Conservation (phyloP, 345 rosid species). For the Odontarrhena argentea region DNA sequence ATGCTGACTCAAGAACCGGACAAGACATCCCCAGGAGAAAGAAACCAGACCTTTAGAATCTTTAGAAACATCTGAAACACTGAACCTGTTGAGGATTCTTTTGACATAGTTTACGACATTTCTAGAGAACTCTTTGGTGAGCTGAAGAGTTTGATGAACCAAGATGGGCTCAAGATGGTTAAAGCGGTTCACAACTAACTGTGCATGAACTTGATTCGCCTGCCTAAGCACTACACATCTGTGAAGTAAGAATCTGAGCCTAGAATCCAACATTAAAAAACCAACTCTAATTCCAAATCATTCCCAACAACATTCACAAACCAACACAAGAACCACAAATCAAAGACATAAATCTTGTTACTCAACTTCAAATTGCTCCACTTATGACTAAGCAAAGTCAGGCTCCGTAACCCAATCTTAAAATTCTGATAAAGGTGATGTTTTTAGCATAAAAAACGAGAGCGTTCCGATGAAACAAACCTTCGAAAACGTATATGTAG, state of each 20-base stretch:
- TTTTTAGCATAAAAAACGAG: background rate
- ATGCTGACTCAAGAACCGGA: conserved; percentile 60
- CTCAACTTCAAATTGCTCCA: too few species aligned
- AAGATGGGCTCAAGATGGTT: conserved; percentile 50
- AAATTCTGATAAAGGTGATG: background rate
- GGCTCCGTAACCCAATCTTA: too few species aligned
- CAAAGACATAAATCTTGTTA: too few species aligned
- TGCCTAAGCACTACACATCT: conserved; percentile 41
- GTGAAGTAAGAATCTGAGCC: conserved; percentile 43
- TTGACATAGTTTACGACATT: conserved; percentile 44
- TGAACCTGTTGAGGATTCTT: conserved; percentile 43
- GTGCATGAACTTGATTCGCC: conserved; percentile 57
- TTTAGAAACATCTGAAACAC: background rate
- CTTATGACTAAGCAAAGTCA: too few species aligned
- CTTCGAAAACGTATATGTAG: background rate
- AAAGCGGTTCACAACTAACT: conserved; percentile 44
- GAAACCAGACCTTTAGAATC: conserved; percentile 35
- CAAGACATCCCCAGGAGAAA: conserved; percentile 64
- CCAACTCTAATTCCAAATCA: background rate
- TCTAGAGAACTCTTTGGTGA: conserved; percentile 46
- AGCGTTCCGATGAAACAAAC: background rate
- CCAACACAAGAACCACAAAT: background rate
- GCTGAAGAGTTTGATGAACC: conserved; percentile 49
- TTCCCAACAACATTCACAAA: conserved; percentile 2
- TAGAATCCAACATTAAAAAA: conserved; percentile 36